Conservation (phyloP, 2,329 filamentous ascomycete genomes). For the Ceratocystis colombiana region DNA sequence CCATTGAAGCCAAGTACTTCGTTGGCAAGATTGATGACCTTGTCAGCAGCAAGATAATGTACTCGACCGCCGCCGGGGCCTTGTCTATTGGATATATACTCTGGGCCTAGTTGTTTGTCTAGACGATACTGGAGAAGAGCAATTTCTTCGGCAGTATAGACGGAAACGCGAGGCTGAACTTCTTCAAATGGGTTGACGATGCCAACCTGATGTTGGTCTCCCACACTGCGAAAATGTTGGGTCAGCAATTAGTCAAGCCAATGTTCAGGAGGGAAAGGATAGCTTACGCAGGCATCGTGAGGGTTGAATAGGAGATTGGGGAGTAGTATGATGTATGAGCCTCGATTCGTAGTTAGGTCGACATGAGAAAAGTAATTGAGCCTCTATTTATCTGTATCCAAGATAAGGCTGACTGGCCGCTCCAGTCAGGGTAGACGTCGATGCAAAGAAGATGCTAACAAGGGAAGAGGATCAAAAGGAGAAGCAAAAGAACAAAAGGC, state of each 20-base stretch:
- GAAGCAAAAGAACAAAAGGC: conserved; percentile 2
- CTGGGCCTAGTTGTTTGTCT: conserved; percentile 87
- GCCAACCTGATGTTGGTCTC: conserved; percentile 53
- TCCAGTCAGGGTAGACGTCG: not conserved
- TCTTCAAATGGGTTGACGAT: conserved; percentile 76
- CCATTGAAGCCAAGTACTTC: conserved; percentile 96
- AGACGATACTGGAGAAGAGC: conserved; percentile 76
- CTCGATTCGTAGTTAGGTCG: not conserved
- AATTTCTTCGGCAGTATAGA: conserved; percentile 84
- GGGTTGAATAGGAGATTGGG: not conserved
- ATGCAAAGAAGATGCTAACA: conserved; percentile 12
- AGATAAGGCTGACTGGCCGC: not conserved
- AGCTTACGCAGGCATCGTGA: conserved; percentile 40
- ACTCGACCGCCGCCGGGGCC: conserved; percentile 79
- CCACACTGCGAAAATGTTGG: conserved; percentile 42
- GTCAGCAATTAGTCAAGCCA: conserved; percentile 20
- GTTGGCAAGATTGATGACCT: conserved; percentile 89
- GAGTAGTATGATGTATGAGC: not conserved
- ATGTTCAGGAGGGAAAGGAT: conserved; percentile 22
- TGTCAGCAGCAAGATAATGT: conserved; percentile 91
- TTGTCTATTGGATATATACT: conserved; percentile 81
- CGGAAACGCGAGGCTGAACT: conserved; percentile 53
- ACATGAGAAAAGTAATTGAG: not conserved
- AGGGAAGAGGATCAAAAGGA: not conserved
- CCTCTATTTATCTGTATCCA: not conserved